Evolutionary conservation across 169 alveolate genomes (phyloP).

Genomic region (Plasmodium coatneyi): DNA sequence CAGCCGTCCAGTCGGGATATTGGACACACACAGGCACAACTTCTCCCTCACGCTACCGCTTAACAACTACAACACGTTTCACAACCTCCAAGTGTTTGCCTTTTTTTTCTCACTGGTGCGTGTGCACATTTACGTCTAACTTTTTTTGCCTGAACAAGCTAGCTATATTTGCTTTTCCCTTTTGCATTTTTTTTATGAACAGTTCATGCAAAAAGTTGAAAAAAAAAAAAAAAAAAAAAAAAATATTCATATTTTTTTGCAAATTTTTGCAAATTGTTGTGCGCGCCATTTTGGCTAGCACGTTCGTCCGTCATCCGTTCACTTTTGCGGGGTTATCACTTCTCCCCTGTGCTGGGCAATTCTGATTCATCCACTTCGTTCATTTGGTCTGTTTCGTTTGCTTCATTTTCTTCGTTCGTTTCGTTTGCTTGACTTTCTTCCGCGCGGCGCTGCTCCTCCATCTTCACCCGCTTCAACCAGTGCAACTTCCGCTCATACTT

Average conservation of each 20-base stretch:
- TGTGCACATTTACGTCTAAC: background rate
- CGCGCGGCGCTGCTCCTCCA: background rate
- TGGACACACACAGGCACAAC: background rate
- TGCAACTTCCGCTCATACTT: conserved; percentile 75
- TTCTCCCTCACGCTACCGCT: background rate
- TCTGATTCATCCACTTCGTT: background rate
- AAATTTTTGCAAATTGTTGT: background rate
- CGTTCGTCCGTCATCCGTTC: background rate
- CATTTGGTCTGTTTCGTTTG: too few species aligned
- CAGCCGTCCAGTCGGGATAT: background rate
- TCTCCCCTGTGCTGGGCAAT: background rate
- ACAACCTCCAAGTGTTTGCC: background rate
- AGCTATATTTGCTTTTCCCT: background rate
- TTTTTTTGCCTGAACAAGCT: background rate
- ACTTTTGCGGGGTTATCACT: background rate
- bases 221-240: conserved; percentile 6
- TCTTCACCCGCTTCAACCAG: conserved; percentile 33
- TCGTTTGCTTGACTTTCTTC: background rate
- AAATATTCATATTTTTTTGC: background rate
- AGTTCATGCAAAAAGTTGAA: conserved; percentile 13
- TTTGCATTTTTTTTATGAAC: conserved; percentile 3
- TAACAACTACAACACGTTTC: background rate
- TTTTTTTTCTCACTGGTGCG: background rate
- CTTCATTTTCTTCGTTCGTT: background rate
- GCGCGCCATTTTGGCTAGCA: background rate